Percentiles rank a stretch among this genome's conserved stretches.
These are phyloP conservation scores for Parastagonospora nodorum DNA, from an alignment of 2,329 filamentous ascomycete species.

Conservation along the genomic window DNA sequence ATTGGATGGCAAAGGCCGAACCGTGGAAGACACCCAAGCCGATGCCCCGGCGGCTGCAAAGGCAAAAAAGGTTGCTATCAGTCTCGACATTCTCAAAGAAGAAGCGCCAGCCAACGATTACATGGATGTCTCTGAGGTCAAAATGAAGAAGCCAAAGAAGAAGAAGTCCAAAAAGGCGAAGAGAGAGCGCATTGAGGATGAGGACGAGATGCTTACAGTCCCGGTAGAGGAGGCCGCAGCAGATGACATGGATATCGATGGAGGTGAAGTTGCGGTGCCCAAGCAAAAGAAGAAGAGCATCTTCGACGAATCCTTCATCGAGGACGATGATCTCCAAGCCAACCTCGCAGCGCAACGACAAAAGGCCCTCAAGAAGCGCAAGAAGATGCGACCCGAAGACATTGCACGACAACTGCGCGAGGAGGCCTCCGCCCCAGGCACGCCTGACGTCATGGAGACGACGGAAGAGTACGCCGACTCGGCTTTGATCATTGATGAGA, in stretches of 20 bases:
- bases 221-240: constrained; percentile 37
- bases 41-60: constrained; percentile 59
- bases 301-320: constrained; percentile 73
- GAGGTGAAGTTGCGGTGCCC: constrained; percentile 30
- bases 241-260: constrained; percentile 75
- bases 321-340: constrained; percentile 91
- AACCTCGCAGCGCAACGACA: constrained; percentile 82
- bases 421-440: constrained; percentile 58
- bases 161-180: constrained; percentile 41
- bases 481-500: constrained; percentile 95
- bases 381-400: constrained; percentile 84
- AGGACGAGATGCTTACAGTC: constrained; percentile 60
- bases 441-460: constrained; percentile 59
- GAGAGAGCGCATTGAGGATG: constrained; percentile 54
- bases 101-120: constrained; percentile 82
- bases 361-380: constrained; percentile 87
- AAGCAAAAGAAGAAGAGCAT: constrained; percentile 66
- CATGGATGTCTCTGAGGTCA: constrained; percentile 81
- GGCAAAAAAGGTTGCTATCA: constrained; percentile 71
- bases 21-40: constrained; percentile 64
- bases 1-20: constrained; percentile 76
- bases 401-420: constrained; percentile 78
- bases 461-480: constrained; percentile 61
- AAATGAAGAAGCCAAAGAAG: constrained; percentile 70
- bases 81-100: constrained; percentile 71